Conservation (phyloP, 2,329 filamentous ascomycete genomes). For the Albophoma yamanashiensis region DNA sequence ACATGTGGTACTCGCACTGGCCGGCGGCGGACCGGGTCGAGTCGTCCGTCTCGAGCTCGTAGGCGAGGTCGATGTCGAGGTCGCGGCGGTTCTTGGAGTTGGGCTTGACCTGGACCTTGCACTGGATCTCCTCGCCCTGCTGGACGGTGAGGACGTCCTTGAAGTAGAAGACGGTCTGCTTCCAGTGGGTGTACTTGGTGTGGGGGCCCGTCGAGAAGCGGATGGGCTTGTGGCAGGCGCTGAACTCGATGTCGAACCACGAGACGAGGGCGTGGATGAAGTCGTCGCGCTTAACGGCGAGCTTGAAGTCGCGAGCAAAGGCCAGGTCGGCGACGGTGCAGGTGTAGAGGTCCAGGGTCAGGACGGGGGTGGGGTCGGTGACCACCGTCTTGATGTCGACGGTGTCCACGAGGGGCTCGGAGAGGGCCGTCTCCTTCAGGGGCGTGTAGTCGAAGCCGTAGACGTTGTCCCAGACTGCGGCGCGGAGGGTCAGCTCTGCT, state of each 20-base stretch:
- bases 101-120: slow-evolving; percentile 69
- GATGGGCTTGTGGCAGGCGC: slow-evolving; percentile 95
- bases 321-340: slow-evolving; percentile 75
- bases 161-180: slow-evolving; percentile 98
- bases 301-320: slow-evolving; percentile 69
- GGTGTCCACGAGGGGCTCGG: slow-evolving; percentile 93
- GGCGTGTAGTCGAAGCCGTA: slow-evolving; percentile 97
- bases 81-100: slow-evolving; percentile 93
- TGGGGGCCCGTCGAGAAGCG: slow-evolving; percentile 94
- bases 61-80: slow-evolving; percentile 80
- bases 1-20: slow-evolving; percentile 70
- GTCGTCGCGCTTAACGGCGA: slow-evolving; percentile 74
- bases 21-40: slow-evolving; percentile 57
- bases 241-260: slow-evolving; percentile 99
- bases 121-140: slow-evolving; percentile 68
- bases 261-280: slow-evolving; percentile 94
- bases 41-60: slow-evolving; percentile 71
- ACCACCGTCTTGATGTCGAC: slow-evolving; percentile 96
- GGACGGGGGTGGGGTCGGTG: slow-evolving; percentile 75
- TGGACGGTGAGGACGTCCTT: slow-evolving; percentile 87
- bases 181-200: slow-evolving; percentile 99
- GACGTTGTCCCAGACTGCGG: slow-evolving; percentile 93
- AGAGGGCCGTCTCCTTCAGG: slow-evolving; percentile 85
- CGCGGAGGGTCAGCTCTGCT: background rate
- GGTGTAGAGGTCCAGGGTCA: slow-evolving; percentile 89